These are phyloP conservation scores for Rutstroemia sydowiana DNA, from an alignment of 2,329 filamentous ascomycete species.

Conservation along the genomic window DNA sequence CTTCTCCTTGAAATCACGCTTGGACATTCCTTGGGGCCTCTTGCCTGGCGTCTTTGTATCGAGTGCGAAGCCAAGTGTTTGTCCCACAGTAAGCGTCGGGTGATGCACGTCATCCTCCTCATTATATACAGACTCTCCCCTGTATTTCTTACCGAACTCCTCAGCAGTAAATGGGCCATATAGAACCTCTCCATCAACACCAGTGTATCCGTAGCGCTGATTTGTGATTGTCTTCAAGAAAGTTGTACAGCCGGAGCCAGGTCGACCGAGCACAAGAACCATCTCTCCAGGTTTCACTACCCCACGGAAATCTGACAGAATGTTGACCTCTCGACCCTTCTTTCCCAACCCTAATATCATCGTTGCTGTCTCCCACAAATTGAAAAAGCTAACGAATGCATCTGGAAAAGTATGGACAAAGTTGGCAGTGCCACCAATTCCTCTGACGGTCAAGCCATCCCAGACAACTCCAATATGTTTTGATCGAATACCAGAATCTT, in stretches of 20 bases:
- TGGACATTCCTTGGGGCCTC: constrained; percentile 34
- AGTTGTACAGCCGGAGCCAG: constrained; percentile 64
- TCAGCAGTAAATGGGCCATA: constrained; percentile 42
- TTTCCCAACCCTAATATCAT: constrained; percentile 56
- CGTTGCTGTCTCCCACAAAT: constrained; percentile 59
- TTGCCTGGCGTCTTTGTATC: constrained; percentile 45
- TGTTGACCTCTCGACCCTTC: constrained; percentile 63
- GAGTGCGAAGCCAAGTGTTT: constrained; percentile 48
- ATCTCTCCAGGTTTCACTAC: constrained; percentile 68
- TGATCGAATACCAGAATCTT: constrained; percentile 68
- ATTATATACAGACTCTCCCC: constrained; percentile 51
- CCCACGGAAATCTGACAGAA: constrained; percentile 58
- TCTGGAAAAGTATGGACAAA: constrained; percentile 68
- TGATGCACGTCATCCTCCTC: constrained; percentile 46
- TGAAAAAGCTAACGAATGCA: constrained; percentile 64
- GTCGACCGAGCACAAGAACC: constrained; percentile 61
- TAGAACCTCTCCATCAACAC: constrained; percentile 49
- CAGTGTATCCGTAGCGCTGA: constrained; percentile 49
- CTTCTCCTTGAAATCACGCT: constrained; percentile 39
- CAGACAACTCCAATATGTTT: constrained; percentile 78
- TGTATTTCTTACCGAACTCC: constrained; percentile 40
- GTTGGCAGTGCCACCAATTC: constrained; percentile 66
- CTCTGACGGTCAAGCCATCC: constrained; percentile 69
- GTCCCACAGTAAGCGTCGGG: constrained; percentile 41
- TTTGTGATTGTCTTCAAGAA: constrained; percentile 65